Evolutionary conservation across 2,329 filamentous ascomycete genomes (phyloP), one percentile per base, ranked within the genome.

Genomic region (Plectosphaerella sp.): DNA sequence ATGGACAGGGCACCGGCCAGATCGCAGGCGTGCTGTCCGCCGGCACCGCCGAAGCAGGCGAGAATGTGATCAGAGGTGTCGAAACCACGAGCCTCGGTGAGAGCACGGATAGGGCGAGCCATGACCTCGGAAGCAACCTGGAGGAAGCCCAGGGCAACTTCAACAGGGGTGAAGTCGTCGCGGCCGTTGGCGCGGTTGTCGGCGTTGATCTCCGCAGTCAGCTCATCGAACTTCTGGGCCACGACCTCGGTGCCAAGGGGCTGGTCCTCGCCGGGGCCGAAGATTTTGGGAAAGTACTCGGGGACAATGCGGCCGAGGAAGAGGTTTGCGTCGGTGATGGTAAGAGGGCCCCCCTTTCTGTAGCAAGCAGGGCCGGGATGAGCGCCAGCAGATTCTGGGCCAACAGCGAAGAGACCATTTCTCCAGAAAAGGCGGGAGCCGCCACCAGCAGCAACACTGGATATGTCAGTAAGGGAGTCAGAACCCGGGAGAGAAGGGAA

Each of bases 391-490:
- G 83, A 87, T 60, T 89, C 86, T 1, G 87, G 87, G 0, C 87
- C 87, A 6, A 90, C 87, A 2, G 84, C 80, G 57, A 91, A 89
- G 2, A 91, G 72, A 0, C 87, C 87, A 54, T 89, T 89, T 53
- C 79, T 80, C 77, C 83, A 90, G 61, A 84, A 86, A 0, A 91
- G 72, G 15, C 83, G 75, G 1, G 82, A 87, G n/a, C 86, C 86
- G 54, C 88, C 88, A 16, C 88, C 87, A 7, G 88, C 87, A 22
- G 88, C 88, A 5, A 91, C 87, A 2, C 89, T 93, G 64, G 90
- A 89, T 3, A 11, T 35, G 24, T 47, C 7, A 47, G 45, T 45
- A 25, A 25, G 14, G 4, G 7, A 14, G 8, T 14, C 2, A 8
- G 11, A 2, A 25, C 18, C 7, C 7, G 15, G 22, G n/a, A 11